A percentile compares a stretch with the other conserved stretches of the same genome.
Evolutionary conservation across 768 basidiomycete genomes (phyloP).

Genomic region (Mycena albidolilacea): DNA sequence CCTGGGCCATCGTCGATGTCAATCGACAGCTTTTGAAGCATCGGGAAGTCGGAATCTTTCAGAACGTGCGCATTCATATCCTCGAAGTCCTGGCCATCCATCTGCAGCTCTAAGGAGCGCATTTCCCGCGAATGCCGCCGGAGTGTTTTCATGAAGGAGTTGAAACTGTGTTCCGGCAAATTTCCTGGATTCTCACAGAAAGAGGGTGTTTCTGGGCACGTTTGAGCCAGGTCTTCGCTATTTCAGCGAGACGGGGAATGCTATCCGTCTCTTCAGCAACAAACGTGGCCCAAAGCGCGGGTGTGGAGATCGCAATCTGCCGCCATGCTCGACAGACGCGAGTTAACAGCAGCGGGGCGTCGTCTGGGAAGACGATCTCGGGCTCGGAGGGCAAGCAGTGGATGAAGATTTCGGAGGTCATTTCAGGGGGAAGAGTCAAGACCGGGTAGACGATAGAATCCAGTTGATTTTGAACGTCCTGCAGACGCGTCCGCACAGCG

Average conservation of each 20-base stretch:
- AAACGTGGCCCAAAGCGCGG: constrained; percentile 19
- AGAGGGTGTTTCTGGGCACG: constrained; percentile 5
- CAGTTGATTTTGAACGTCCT: constrained; percentile 9
- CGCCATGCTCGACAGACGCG: constrained; percentile 22
- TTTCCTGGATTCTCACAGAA: neutral
- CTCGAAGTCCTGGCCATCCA: neutral
- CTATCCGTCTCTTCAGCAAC: too few species aligned
- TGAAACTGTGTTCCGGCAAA: neutral
- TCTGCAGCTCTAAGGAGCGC: neutral
- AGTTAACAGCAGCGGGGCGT: constrained; percentile 14
- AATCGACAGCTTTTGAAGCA: constrained; percentile 9
- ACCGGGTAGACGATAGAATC: constrained; percentile 25
- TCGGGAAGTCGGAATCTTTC: neutral
- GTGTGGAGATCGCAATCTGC: constrained; percentile 18
- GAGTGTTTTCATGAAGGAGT: neutral
- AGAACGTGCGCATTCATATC: neutral
- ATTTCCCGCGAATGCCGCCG: neutral
- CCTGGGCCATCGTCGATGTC: neutral
- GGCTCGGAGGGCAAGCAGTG: neutral
- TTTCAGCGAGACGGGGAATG: neutral
- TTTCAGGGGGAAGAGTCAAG: constrained; percentile 25
- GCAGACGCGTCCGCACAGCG: neutral
- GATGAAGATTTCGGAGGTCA: constrained; percentile 28
- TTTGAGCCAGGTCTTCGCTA: constrained; percentile 1
- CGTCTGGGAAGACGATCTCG: too few species aligned